These are phyloP conservation scores for Colletotrichum limetticola DNA, from an alignment of 2,329 filamentous ascomycete species.

Conservation along the genomic window DNA sequence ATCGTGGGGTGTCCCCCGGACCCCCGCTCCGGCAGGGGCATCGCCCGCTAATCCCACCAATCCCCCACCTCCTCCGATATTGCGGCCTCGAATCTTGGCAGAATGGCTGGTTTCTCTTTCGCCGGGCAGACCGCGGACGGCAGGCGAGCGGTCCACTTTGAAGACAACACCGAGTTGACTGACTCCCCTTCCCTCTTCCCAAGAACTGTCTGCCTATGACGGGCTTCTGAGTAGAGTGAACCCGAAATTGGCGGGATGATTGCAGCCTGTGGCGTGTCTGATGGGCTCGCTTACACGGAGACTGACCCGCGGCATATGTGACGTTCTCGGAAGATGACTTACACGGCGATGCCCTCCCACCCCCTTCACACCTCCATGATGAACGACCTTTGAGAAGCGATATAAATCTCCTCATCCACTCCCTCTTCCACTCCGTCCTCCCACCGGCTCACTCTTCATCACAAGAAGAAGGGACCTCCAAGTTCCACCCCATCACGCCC, in stretches of 20 bases:
- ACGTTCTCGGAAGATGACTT: neutral
- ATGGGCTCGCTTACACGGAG: neutral
- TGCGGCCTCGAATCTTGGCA: neutral
- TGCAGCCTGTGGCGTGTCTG: neutral
- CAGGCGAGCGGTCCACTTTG: neutral
- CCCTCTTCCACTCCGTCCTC: neutral
- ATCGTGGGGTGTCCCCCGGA: neutral
- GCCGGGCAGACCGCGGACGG: neutral
- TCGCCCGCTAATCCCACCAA: slow-evolving; percentile 23
- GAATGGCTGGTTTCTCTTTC: neutral
- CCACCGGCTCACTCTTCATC: neutral
- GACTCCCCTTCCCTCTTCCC: no score
- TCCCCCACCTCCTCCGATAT: slow-evolving; percentile 14
- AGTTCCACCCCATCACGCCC: neutral
- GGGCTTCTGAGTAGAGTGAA: no score
- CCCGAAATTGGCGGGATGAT: neutral
- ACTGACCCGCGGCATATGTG: no score
- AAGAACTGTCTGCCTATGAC: no score
- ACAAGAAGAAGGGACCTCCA: neutral
- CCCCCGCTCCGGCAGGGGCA: neutral
- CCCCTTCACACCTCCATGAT: neutral
- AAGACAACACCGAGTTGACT: neutral
- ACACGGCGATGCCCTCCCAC: neutral
- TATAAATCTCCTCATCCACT: no score
- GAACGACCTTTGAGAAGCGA: neutral